Percentiles rank a stretch among this genome's conserved stretches.
phyloP scores from a whole-genome alignment of 495 filamentous ascomycete species.

The Staphylotrichum tortipilum region DNA sequence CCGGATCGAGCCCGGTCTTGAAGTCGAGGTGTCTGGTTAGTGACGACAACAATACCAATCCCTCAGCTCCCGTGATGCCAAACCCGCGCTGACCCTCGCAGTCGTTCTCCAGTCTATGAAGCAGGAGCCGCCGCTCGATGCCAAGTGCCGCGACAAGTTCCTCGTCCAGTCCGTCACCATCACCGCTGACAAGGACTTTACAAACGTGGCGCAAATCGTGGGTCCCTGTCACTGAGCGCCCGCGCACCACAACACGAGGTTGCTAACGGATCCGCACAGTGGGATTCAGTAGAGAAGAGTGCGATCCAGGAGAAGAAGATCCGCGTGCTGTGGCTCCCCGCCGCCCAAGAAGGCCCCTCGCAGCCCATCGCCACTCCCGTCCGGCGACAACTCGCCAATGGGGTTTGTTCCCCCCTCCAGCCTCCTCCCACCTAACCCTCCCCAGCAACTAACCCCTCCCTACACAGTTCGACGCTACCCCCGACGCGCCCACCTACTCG shows the following conservation, averaged over 20 bases:
- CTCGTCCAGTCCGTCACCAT: slow-evolving; percentile 90
- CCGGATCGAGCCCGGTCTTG: slow-evolving; percentile 76
- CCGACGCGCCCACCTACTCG: slow-evolving; percentile 23
- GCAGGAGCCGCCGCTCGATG: slow-evolving; percentile 75
- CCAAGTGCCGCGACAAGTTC: slow-evolving; percentile 95
- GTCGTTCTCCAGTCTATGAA: slow-evolving; percentile 97
- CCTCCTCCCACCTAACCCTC: too few species aligned
- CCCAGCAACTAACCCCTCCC: not conserved
- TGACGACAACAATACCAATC: too few species aligned
- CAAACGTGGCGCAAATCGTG: slow-evolving; percentile 72
- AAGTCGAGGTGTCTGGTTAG: slow-evolving; percentile 88
- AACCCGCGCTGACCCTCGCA: slow-evolving; percentile 28
- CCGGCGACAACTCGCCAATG: slow-evolving; percentile 21
- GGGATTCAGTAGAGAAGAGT: slow-evolving; percentile 66
- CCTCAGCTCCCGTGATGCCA: too few species aligned
- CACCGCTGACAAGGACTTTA: slow-evolving; percentile 71
- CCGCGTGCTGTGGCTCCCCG: slow-evolving; percentile 71
- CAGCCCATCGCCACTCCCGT: slow-evolving; percentile 18
- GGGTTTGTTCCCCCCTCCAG: slow-evolving; percentile 15
- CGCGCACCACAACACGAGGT: too few species aligned
- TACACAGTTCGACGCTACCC: slow-evolving; percentile 24
- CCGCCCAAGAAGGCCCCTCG: slow-evolving; percentile 14
- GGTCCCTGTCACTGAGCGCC: slow-evolving; percentile 21
- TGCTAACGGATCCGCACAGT: slow-evolving; percentile 41
- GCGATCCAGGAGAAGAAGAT: slow-evolving; percentile 90